phyloP scores from a whole-genome alignment of 192 early-diverging fungal genomes.

The Coemansia sp. region DNA sequence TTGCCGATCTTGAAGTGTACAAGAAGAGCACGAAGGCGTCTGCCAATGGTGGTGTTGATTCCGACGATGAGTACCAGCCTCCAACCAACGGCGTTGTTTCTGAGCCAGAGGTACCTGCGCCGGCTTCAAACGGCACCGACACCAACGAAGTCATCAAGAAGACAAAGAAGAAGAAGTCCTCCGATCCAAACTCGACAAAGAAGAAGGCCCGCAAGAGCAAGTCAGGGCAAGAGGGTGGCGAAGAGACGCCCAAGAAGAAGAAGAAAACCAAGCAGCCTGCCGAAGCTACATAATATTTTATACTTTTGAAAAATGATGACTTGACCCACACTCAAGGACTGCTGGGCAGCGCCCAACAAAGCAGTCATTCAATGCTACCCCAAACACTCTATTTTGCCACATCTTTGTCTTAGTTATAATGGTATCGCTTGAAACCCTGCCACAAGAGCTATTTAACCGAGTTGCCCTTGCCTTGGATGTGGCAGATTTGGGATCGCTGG shows the following conservation, averaged over 20 bases:
- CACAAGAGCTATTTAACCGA: conserved; percentile 39
- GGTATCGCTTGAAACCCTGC: conserved; percentile 29
- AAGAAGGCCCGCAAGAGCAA: conserved; percentile 21
- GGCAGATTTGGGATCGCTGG: conserved; percentile 28
- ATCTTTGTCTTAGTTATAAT: conserved; percentile 4
- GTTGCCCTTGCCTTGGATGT: conserved; percentile 35
- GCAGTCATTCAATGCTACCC: background rate
- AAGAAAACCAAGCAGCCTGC: conserved; percentile 11
- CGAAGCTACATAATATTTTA: background rate
- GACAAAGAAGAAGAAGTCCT: conserved; percentile 21
- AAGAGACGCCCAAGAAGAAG: conserved; percentile 30
- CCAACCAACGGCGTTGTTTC: background rate
- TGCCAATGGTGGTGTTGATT: background rate
- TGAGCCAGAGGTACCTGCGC: background rate
- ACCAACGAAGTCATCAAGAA: conserved; percentile 10
- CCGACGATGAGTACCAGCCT: too few species aligned
- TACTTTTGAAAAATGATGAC: background rate
- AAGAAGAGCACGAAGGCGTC: conserved; percentile 9
- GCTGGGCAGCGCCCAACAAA: background rate
- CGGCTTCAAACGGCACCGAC: background rate
- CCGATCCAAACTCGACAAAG: background rate
- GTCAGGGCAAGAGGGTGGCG: conserved; percentile 3
- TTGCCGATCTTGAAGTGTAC: conserved; percentile 8
- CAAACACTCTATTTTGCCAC: background rate
- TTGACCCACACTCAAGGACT: conserved; percentile 1